Evolutionary conservation across 73 alveolate species (phyloP).

Genomic region (Blepharisma japonicum): DNA sequence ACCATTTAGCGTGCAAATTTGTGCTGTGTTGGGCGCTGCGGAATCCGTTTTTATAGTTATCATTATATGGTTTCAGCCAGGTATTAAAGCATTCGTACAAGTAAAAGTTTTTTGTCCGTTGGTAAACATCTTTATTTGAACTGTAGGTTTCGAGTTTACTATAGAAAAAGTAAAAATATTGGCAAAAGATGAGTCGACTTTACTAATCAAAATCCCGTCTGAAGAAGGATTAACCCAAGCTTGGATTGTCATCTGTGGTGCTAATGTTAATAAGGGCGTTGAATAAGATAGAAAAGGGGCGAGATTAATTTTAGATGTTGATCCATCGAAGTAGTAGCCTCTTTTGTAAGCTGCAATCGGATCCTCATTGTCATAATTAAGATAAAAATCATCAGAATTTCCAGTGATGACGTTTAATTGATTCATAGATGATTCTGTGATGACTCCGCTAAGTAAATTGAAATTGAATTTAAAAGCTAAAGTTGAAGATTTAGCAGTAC

Average conservation of each 20-base stretch:
- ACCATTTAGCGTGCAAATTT: no score
- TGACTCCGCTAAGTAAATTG: background rate
- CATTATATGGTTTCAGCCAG: no score
- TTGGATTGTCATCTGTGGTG: background rate
- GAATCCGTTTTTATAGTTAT: no score
- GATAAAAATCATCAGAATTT: background rate
- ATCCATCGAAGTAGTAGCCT: conserved; percentile 5
- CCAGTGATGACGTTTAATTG: background rate
- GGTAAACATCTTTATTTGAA: no score
- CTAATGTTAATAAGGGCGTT: background rate
- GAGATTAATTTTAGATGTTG: background rate
- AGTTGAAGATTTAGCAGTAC: background rate
- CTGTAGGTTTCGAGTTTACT: no score
- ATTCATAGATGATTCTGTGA: background rate
- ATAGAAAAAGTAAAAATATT: no score
- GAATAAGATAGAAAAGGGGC: background rate
- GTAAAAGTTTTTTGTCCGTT: no score
- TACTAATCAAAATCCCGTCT: no score
- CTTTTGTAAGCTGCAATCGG: conserved; percentile 4
- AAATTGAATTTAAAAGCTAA: background rate
- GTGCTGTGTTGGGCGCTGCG: no score
- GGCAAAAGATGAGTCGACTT: no score
- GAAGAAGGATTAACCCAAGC: background rate
- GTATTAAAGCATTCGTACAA: no score
- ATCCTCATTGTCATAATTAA: background rate